Base-by-base conservation (phyloP, 116 monocot genomes). In the Trichopus zeylanicus region DNA sequence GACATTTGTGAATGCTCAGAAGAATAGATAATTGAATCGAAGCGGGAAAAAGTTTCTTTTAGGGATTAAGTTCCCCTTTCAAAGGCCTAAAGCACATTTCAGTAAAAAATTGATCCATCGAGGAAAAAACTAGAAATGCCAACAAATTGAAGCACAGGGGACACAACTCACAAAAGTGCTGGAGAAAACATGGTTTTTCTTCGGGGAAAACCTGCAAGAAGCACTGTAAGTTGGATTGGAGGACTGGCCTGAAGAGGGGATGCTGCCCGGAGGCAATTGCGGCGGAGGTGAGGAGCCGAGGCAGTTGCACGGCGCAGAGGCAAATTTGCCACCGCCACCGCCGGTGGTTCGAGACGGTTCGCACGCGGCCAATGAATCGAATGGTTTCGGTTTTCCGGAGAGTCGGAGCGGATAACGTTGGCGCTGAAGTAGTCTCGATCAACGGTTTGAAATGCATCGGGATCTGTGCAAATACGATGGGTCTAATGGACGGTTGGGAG, bases 211-310 rank as follows among this genome's bases (percentile, higher is more conserved):
- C 89, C 78, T 81, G 69, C 62, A 56, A 66, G 47, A 81, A 75
- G 59, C 57, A 55, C 32, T 62, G 63, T 71, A 81, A 51, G 11
- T 72, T 60, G 37, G 71, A 71, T 23, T 64, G 78, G 38, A 84
- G 27, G 48, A 92, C 29, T 2, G 86, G 67, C 39, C 66, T 70
- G 19, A 87, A 25, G 29, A 87, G 60, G 1, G 81, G 87, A 57
- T 76, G 69, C 34, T 69, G 20, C 19, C 19, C 48, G 1, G n/a
- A 2, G 19, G 2, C 22, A 22, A 49, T 22, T 9, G 11, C 21
- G 32, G 31, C 31, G 60, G 72, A 34, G 42, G 72, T 19, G 30
- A 19, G n/a, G 19, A 31, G 7, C 10, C 51, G 64, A n/a, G 63
- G 27, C 57, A 13, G 69, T 16, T 51, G 63, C 15, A 57, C 42